Percentiles rank a stretch among this genome's conserved stretches.
Conservation (phyloP, 495 filamentous ascomycete species). For the Pseudevernia furfuracea region DNA sequence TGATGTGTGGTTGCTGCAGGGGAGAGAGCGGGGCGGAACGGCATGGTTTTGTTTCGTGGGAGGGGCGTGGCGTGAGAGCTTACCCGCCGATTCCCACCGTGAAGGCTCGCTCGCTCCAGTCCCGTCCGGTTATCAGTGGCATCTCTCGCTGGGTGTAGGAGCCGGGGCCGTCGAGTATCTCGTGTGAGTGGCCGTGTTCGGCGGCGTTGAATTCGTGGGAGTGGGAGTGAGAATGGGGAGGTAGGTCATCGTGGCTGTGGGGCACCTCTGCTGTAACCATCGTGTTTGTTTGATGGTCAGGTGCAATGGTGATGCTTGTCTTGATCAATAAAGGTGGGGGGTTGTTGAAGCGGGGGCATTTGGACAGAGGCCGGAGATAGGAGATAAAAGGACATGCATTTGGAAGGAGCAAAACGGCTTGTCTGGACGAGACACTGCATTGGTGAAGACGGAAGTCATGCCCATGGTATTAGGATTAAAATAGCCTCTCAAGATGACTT, state of each 20-base stretch:
- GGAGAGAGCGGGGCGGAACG: no score
- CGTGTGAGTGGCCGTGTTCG: conserved; percentile 91
- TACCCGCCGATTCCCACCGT: conserved; percentile 96
- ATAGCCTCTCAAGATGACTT: not conserved
- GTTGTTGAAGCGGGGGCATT: not conserved
- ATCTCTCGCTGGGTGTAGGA: conserved; percentile 87
- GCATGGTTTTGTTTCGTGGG: no score
- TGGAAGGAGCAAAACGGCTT: not conserved
- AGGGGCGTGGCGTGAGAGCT: conserved; percentile 26
- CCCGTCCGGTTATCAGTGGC: conserved; percentile 78
- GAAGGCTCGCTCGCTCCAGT: conserved; percentile 88
- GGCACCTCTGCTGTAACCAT: conserved; percentile 2
- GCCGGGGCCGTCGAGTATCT: conserved; percentile 90
- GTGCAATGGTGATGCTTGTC: not conserved
- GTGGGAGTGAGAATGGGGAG: conserved; percentile 55
- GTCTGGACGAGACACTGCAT: not conserved
- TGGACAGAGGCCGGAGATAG: not conserved
- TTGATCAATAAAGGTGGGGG: not conserved
- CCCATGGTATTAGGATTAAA: not conserved
- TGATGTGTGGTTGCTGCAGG: not conserved
- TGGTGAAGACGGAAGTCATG: not conserved
- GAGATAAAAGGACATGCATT: not conserved
- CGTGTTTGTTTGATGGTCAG: not conserved
- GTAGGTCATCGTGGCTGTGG: conserved; percentile 32
- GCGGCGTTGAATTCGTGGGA: conserved; percentile 57